Conservation (phyloP, 2,329 filamentous ascomycete species). For the Chaetomium olivaceum region DNA sequence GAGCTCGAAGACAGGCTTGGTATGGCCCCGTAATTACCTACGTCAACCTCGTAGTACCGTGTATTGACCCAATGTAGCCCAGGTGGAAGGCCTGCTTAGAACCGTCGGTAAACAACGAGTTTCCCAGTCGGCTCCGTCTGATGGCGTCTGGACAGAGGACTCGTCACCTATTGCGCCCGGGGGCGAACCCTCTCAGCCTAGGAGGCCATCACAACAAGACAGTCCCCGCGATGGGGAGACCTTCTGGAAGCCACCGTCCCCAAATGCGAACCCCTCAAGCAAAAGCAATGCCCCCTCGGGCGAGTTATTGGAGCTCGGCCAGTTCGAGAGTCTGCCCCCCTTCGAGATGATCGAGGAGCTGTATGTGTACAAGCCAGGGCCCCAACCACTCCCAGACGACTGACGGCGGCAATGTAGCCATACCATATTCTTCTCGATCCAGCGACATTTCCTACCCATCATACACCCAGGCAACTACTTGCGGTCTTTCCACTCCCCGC, state of each 20-base stretch:
- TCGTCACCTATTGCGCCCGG: constrained; percentile 13
- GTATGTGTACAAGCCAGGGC: constrained; percentile 52
- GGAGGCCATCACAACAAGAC: not conserved
- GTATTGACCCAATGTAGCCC: constrained; percentile 50
- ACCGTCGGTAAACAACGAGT: constrained; percentile 51
- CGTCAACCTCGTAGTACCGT: not conserved
- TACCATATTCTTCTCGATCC: constrained; percentile 71
- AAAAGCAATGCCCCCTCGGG: constrained; percentile 45
- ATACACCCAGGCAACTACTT: constrained; percentile 76
- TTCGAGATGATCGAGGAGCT: constrained; percentile 80
- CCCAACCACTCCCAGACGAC: not conserved
- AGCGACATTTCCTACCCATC: constrained; percentile 72
- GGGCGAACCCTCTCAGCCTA: constrained; percentile 2
- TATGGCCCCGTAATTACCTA: constrained; percentile 44
- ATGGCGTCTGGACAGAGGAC: constrained; percentile 29
- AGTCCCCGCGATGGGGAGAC: constrained; percentile 12
- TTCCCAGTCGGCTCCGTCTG: constrained; percentile 29
- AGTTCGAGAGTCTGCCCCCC: constrained; percentile 78
- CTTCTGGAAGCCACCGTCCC: constrained; percentile 14
- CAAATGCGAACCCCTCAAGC: not conserved
- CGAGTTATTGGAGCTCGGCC: constrained; percentile 75
- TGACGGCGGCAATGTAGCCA: constrained; percentile 51
- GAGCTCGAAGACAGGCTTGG: constrained; percentile 84
- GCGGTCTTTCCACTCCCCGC: constrained; percentile 69
- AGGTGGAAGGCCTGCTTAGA: constrained; percentile 79